These are phyloP conservation scores for Polytrichum commune DNA, from an alignment of 225 moss, liverwort and hornwort species.

Conservation along the genomic window DNA sequence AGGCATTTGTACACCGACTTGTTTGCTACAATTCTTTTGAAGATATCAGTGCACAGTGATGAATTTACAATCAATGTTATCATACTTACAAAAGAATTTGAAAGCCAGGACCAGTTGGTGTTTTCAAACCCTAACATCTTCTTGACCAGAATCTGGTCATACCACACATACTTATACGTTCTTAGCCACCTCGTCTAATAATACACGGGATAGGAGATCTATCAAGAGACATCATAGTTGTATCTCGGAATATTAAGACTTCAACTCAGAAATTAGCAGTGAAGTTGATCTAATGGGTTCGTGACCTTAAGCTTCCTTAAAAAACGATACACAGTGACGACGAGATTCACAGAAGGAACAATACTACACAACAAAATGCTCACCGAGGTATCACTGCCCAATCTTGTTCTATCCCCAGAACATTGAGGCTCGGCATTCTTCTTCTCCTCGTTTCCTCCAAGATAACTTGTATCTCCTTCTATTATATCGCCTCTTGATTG, in stretches of 20 bases:
- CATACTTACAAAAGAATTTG: background rate
- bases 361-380: conserved; percentile 5
- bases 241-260: background rate
- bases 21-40: background rate
- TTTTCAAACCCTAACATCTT: conserved; percentile 18
- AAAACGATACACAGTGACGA: background rate
- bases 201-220: background rate
- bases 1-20: background rate
- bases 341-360: background rate
- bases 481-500: conserved; percentile 6
- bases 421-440: conserved; percentile 2
- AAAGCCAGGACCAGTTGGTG: background rate
- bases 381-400: background rate
- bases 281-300: background rate
- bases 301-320: background rate
- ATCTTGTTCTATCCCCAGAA: background rate
- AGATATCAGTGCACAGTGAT: conserved; percentile 1
- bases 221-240: background rate
- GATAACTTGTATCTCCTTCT: conserved; percentile 6
- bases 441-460: conserved; percentile 10
- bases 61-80: conserved; percentile 1
- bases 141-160: conserved; percentile 8
- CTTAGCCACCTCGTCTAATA: no score
- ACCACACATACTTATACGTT: no score
- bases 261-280: background rate